Evolutionary conservation across 2,329 filamentous ascomycete genomes (phyloP), one percentile per base, ranked within the genome.

Genomic region (Epichloe aotearoae): DNA sequence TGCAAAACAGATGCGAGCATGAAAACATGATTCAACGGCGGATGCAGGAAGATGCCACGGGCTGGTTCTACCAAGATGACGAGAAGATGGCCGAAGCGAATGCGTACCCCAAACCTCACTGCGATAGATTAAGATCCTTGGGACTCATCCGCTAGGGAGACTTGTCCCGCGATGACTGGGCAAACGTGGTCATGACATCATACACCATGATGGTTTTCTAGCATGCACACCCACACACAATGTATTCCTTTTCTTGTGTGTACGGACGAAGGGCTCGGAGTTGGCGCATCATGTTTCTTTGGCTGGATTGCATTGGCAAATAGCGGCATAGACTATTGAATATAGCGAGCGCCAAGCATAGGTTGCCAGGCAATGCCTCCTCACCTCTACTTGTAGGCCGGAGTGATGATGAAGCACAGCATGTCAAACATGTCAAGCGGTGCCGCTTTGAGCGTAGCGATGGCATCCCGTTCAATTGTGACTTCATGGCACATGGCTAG

Each of bases 1-100:
- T 96, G 49, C 78, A 77, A 46, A 72, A 75, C 52, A 76, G 84
- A 61, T 98, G 93, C 69, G 84, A 91, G 55, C 73, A 73, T 50
- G 90, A 98, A 70, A 71, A 79, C 55, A 69, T 76, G 46, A 71
- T 77, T 48, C 77, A 83, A 66, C 76, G 82, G 62, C 74, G 81
- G 56, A 72, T 89, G 66, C 73, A 82, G 55, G 82, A 95, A 56
- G 83, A 87, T 46, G 89, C 90, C 0, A 81, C 86, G 59, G 90
- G 90, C 3, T 95, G 89, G 85, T 88, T 95, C 62, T 89, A 81
- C 65, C 80, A 82, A 50, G 88, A 96, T 61, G 74, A 81, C 49
- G 83, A 83, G 55, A 89, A 88, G 72, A 80, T 95, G 80, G 78
- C 83, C 54, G 67, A 80, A 52, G 90, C 90, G 33, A 67, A 74